Conservation (phyloP, 2,329 filamentous ascomycete species). For the Calonectria leucothoes region DNA sequence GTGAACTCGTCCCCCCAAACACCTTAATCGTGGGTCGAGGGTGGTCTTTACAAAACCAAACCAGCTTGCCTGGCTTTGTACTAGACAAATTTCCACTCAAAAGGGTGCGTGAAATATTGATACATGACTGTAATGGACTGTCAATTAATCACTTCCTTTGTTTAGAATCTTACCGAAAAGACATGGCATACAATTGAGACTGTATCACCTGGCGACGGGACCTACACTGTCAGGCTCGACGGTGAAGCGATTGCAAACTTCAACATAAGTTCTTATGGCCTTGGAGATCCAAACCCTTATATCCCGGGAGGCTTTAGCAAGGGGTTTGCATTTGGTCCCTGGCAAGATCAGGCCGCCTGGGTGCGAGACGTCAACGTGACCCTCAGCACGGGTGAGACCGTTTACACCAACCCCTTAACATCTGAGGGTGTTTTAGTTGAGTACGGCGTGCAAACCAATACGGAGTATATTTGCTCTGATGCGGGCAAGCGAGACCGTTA, state of each 20-base stretch:
- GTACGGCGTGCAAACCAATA: neutral
- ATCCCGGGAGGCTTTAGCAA: neutral
- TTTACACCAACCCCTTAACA: slow-evolving; percentile 2
- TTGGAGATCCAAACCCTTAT: neutral
- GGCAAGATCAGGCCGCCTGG: slow-evolving; percentile 7
- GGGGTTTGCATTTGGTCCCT: neutral
- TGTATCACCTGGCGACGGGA: neutral
- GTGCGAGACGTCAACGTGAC: slow-evolving; percentile 1
- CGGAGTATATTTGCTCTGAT: slow-evolving; percentile 1
- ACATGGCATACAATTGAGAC: neutral
- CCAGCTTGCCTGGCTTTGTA: neutral
- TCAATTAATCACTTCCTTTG: neutral
- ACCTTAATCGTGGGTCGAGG: neutral
- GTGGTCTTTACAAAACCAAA: neutral
- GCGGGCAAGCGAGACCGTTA: slow-evolving; percentile 5
- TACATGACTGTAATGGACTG: neutral
- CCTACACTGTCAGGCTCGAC: neutral
- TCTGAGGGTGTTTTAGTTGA: neutral
- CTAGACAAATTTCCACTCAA: neutral
- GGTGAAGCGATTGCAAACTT: neutral
- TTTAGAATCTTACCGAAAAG: neutral
- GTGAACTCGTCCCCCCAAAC: neutral
- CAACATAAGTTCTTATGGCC: neutral
- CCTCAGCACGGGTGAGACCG: neutral
- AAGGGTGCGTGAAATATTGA: neutral